phyloP scores from a whole-genome alignment of 1,284 basidiomycete genomes.

The Sanguinoderma infundibulare region DNA sequence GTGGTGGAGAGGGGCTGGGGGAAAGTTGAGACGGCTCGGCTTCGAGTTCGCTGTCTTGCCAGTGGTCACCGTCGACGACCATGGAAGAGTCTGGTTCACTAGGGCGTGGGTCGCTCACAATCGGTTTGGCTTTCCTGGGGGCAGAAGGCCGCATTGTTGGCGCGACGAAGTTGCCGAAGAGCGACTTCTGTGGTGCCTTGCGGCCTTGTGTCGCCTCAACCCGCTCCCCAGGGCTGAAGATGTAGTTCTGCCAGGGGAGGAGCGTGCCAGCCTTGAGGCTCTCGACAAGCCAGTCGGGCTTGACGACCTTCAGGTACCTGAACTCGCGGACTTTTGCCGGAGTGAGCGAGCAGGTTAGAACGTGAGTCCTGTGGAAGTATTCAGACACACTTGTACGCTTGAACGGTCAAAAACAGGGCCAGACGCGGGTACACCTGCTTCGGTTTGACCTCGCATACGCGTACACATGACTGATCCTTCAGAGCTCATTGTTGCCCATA shows the following conservation, averaged over 20 bases:
- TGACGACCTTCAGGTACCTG: constrained; percentile 86
- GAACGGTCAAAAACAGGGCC: too few species aligned
- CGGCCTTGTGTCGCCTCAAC: constrained; percentile 54
- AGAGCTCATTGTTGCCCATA: too few species aligned
- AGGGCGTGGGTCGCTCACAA: neutral
- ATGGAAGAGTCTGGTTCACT: neutral
- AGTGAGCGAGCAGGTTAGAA: constrained; percentile 90
- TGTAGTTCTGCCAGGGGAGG: constrained; percentile 79
- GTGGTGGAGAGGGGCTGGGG: constrained; percentile 5
- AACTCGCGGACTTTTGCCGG: constrained; percentile 90
- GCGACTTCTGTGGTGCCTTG: constrained; percentile 40
- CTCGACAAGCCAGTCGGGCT: constrained; percentile 86
- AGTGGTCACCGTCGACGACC: neutral
- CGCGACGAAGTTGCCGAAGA: constrained; percentile 33
- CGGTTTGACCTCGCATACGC: too few species aligned
- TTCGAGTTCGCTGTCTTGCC: neutral
- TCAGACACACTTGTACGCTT: neutral
- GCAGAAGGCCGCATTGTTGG: constrained; percentile 9
- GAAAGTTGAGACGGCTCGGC: constrained; percentile 2
- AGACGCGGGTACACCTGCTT: too few species aligned
- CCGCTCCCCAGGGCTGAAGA: constrained; percentile 54
- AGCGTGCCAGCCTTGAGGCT: constrained; percentile 69
- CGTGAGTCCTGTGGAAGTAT: constrained; percentile 70
- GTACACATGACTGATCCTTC: too few species aligned
- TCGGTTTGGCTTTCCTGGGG: neutral